A percentile compares a stretch with the other conserved stretches of the same genome.
phyloP scores from a whole-genome alignment of 495 filamentous ascomycete species.

The Astrothelium macrocarpum region DNA sequence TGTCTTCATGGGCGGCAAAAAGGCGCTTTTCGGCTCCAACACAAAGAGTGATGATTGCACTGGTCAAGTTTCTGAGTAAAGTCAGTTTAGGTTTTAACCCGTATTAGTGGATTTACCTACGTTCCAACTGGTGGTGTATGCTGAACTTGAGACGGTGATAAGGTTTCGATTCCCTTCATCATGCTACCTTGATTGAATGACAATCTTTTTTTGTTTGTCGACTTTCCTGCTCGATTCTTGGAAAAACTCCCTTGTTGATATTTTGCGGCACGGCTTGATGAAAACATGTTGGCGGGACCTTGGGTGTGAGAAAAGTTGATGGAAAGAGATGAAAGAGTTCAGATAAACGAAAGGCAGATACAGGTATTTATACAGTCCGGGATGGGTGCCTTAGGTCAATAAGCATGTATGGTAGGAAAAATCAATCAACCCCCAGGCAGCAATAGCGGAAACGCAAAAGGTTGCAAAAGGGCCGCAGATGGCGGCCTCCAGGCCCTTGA shows the following conservation, averaged over 20 bases:
- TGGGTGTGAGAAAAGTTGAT: neutral
- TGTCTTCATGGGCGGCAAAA: conserved; percentile 84
- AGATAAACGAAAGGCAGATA: neutral
- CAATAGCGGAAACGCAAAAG: neutral
- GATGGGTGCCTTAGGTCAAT: neutral
- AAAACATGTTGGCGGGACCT: conserved; percentile 26
- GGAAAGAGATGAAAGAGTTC: neutral
- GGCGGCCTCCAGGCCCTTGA: neutral
- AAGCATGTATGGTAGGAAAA: neutral
- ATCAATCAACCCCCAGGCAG: neutral
- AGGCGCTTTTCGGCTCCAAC: conserved; percentile 70
- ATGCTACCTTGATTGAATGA: conserved; percentile 13
- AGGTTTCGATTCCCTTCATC: neutral
- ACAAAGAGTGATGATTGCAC: conserved; percentile 67
- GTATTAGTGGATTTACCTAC: conserved; percentile 13
- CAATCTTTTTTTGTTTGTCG: conserved; percentile 24
- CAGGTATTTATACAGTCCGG: neutral
- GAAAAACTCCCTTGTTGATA: conserved; percentile 33
- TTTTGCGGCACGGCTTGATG: conserved; percentile 22
- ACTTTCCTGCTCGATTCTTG: conserved; percentile 29
- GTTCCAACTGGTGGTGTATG: conserved; percentile 19
- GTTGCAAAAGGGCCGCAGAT: conserved; percentile 2
- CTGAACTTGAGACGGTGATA: conserved; percentile 15
- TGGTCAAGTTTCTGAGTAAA: conserved; percentile 45
- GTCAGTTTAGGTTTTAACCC: neutral